Percentiles rank a stretch among this genome's conserved stretches.
These are phyloP conservation scores for Hymenotorrendiella dingleyae DNA, from an alignment of 2,329 filamentous ascomycete genomes.

Conservation along the genomic window DNA sequence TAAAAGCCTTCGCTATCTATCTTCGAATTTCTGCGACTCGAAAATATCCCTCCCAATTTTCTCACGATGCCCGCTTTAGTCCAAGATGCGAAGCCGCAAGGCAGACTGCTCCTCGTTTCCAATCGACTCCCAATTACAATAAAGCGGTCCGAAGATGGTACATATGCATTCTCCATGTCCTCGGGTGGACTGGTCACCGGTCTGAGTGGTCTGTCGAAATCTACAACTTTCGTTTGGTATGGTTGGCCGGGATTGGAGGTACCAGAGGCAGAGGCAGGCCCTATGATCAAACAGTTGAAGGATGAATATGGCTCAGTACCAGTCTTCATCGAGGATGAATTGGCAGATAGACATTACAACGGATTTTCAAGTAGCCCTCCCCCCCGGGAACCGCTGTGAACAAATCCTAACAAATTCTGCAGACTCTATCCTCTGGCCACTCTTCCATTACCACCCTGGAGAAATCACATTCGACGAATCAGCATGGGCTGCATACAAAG, in stretches of 20 bases:
- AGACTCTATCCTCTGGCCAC: slow-evolving; percentile 97
- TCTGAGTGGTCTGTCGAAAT: slow-evolving; percentile 83
- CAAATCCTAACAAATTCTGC: slow-evolving; percentile 5
- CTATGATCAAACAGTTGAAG: slow-evolving; percentile 71
- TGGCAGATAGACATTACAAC: slow-evolving; percentile 95
- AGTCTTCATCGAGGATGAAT: slow-evolving; percentile 87
- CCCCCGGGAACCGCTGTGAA: neutral
- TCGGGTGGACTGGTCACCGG: slow-evolving; percentile 94
- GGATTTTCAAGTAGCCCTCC: slow-evolving; percentile 80
- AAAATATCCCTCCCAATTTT: no score
- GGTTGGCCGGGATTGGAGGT: slow-evolving; percentile 95
- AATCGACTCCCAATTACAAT: slow-evolving; percentile 96
- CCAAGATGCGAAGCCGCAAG: slow-evolving; percentile 19
- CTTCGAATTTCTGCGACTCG: no score
- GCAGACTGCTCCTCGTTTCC: slow-evolving; percentile 73
- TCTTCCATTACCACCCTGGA: slow-evolving; percentile 97
- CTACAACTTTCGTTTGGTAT: slow-evolving; percentile 96
- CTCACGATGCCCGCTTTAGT: slow-evolving; percentile 24
- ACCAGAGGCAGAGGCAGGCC: slow-evolving; percentile 71
- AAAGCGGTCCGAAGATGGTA: slow-evolving; percentile 85
- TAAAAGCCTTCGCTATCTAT: no score
- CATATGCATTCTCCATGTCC: slow-evolving; percentile 93
- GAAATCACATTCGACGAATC: slow-evolving; percentile 97
- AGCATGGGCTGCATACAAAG: slow-evolving; percentile 86
- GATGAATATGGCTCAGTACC: slow-evolving; percentile 86